Percentiles rank a stretch among this genome's conserved stretches.
These are phyloP conservation scores for Tagetes erecta DNA, from an alignment of 129 eudicot species.

Conservation along the genomic window DNA sequence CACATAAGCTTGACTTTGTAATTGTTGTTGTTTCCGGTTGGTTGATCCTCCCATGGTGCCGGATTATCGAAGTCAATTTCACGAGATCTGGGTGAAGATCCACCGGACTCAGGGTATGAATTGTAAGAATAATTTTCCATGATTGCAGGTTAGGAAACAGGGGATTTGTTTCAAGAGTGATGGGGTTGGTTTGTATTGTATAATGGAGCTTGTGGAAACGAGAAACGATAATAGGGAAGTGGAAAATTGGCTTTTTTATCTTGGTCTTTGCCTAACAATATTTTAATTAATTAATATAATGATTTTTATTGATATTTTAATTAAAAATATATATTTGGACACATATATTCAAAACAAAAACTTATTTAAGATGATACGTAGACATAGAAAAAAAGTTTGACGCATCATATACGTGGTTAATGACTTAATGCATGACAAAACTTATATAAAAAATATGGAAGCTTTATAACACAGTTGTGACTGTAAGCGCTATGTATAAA, in stretches of 20 bases:
- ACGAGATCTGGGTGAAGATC: constrained; percentile 87
- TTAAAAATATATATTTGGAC: neutral
- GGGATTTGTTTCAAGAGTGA: neutral
- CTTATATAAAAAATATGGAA: too few species aligned
- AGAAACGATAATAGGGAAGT: constrained; percentile 11
- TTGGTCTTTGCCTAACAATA: constrained; percentile 14
- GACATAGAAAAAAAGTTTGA: too few species aligned
- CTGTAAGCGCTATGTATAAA: too few species aligned
- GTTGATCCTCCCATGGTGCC: constrained; percentile 73
- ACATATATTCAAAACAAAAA: neutral
- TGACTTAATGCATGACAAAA: too few species aligned
- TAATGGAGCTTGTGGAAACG: constrained; percentile 25
- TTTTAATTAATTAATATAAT: neutral
- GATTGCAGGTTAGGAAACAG: constrained; percentile 21
- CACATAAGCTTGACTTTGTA: constrained; percentile 86
- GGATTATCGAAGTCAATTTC: constrained; percentile 92
- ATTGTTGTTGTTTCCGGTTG: constrained; percentile 30
- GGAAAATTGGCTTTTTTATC: constrained; percentile 35
- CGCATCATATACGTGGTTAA: too few species aligned
- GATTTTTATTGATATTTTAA: neutral
- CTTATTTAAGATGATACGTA: neutral
- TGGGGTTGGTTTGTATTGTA: neutral
- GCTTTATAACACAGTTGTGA: too few species aligned
- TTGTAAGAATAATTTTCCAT: constrained; percentile 83
- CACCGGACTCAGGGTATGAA: constrained; percentile 92